Evolutionary conservation across 371 early-diverging fungal genomes (phyloP), one percentile per base, ranked within the genome.

Genomic region (Haplosporangium sp.): DNA sequence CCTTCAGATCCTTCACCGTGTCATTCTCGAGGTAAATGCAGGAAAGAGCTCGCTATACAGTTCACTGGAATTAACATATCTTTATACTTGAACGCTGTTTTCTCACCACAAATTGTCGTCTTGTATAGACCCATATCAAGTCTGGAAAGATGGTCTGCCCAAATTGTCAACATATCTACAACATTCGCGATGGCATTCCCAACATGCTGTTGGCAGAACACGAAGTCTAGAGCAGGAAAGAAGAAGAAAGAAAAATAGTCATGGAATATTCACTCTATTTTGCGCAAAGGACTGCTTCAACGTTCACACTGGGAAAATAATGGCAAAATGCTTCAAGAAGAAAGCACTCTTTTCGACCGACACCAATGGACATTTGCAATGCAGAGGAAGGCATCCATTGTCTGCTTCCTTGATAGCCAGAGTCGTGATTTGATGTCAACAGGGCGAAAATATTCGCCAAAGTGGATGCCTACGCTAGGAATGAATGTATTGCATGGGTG

Each of bases 141-240:
- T 88, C 92, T 55, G 99, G 97, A 20, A 85, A 87, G 73, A 98
- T 98, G 98, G 83, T 94, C 16, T 98, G 99, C 75, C 86, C 88
- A 36, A 92, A 90, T 64, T 98, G 99, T 81, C 83, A 84, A 21
- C 99, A 96, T 79, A 90, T 94, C 41, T 98, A 95, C 82, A 91
- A 89, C 58, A 95, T 98, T 79, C 92, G 87, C 59, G 94, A 97
- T 74, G 96, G 96, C 42, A 95, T 98, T 62, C 96, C 99, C 61
- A 98, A 98, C 84, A 98, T 98, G 98, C 87, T 98, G 14, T 85
- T 98, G 43, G 94, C 93, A 47, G 99, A 98, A 69, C 93, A 91
- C 60, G 99, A 98, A 84, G 93, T 97, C 58, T 96, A 91, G 86
- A 76, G 18, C 16, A 58, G 11, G 21, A 12, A 45, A 23, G 3